Evolutionary conservation across 768 basidiomycete genomes (phyloP), one percentile per base, ranked within the genome.

Genomic region (Boletus sp.): DNA sequence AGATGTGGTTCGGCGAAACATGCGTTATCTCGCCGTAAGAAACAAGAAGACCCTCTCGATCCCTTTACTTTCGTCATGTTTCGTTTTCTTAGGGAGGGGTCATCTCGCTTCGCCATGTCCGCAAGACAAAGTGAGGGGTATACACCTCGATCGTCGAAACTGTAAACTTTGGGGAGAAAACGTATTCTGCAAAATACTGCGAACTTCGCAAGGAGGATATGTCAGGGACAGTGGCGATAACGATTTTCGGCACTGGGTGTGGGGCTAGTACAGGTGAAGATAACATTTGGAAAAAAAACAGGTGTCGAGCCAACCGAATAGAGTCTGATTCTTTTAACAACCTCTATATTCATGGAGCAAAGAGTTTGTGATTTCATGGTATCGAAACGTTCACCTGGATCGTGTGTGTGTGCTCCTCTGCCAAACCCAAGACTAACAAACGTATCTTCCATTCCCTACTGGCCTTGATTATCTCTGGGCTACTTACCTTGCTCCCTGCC

Each of bases 191-290:
- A 0, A 90, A 83, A 64, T 83, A 96, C 68, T 98, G 95, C 66
- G 77, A 72, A 15, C 72, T 89, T 45, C 72, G 87, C 46, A 82
- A 79, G 64, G 71, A 78, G 66, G 84, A 89, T 79, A 39, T 32
- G 40, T 60, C 68, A 2, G 70, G 70, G 32, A 68, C 63, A n/a
- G 57, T 52, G 0, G 51, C 57, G 17, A 47, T 51, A 19, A 47
- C 63, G 9, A 39, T 67, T 42, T 64, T 73, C 15, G 69, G 69
- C 27, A 72, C 52, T 1, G 77, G 77, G 1, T 66, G 66, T 30
- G 83, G 77, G 38, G 83, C 80, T 0, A 92, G 93, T 21, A 87
- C 95, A 9, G 95, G 97, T 66, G 95, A 98, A 69, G 95, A 98
- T 65, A 94, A 97, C 68, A 4, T 70, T 71, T 39, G 75, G 71